Evolutionary conservation across 75 land plant genomes (phyloP).

Genomic region (Pseudotsuga menziesii): DNA sequence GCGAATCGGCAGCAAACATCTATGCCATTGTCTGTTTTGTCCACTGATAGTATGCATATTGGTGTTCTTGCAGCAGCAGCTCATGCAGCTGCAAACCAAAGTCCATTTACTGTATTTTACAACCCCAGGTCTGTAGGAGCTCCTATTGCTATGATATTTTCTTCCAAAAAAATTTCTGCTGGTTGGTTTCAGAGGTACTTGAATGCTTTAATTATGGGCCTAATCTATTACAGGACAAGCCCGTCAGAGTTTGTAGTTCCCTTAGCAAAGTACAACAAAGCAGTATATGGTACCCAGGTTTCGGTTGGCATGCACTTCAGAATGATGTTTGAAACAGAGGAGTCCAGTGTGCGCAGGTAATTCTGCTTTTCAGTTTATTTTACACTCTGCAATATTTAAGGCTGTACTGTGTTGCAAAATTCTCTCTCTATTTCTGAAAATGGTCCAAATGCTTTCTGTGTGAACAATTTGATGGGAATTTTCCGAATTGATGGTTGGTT

Average conservation of each 20-base stretch:
- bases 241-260: conserved; percentile 91
- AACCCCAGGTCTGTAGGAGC: conserved; percentile 70
- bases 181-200: neutral
- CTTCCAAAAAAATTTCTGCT: neutral
- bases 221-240: conserved; percentile 47
- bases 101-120: conserved; percentile 78
- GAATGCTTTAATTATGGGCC: neutral
- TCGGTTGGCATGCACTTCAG: conserved; percentile 90
- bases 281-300: conserved; percentile 58
- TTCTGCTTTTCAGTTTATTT: neutral
- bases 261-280: conserved; percentile 61
- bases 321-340: conserved; percentile 97
- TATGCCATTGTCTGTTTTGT: conserved; percentile 75
- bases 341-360: conserved; percentile 82
- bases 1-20: conserved; percentile 75
- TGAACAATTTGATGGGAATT: too few relatives aligned
- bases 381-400: too few relatives aligned
- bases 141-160: neutral
- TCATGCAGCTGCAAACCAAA: conserved; percentile 78
- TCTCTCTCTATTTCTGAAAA: too few relatives aligned
- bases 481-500: too few relatives aligned
- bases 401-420: too few relatives aligned
- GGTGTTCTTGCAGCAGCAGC: conserved; percentile 96
- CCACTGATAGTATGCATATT: conserved; percentile 92
- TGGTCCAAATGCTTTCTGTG: too few relatives aligned